phyloP scores from a whole-genome alignment of 495 filamentous ascomycete genomes.

The Penicillium macrosclerotiorum region DNA sequence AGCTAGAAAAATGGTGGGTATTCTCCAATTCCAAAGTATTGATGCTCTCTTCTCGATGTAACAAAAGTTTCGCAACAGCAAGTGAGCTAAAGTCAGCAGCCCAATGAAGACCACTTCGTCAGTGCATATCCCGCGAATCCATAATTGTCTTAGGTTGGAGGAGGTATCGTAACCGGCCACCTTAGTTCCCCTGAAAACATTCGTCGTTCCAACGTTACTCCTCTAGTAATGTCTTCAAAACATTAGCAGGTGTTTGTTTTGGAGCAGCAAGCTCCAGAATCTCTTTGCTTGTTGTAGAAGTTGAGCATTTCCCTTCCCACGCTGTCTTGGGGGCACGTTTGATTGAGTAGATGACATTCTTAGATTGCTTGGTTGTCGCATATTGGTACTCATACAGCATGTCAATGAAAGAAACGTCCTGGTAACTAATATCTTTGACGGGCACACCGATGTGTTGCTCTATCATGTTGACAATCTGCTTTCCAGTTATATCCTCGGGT shows the following conservation, averaged over 20 bases:
- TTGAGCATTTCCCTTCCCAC: conserved; percentile 31
- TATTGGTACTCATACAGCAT: conserved; percentile 11
- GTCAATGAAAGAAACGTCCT: conserved; percentile 37
- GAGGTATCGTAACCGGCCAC: too few species aligned
- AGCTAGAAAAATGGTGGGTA: too few species aligned
- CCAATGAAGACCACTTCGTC: too few species aligned
- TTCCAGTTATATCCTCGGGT: conserved; percentile 41
- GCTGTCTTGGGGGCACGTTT: conserved; percentile 17
- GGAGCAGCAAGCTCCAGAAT: conserved; percentile 29
- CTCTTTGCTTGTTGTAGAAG: conserved; percentile 36
- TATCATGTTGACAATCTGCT: conserved; percentile 36
- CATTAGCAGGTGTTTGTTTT: conserved; percentile 21
- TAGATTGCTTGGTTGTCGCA: conserved; percentile 15
- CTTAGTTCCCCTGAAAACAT: too few species aligned
- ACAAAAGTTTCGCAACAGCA: too few species aligned
- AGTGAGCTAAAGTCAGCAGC: too few species aligned
- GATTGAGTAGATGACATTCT: conserved; percentile 25
- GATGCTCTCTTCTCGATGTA: too few species aligned
- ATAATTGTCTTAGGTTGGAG: too few species aligned
- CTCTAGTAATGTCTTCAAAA: conserved; percentile 16
- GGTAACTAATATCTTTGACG: conserved; percentile 35
- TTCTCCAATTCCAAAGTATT: too few species aligned
- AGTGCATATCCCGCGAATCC: too few species aligned
- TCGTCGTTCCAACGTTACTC: too few species aligned
- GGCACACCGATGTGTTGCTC: conserved; percentile 36